Evolutionary conservation across 768 basidiomycete species (phyloP).

Genomic region (Tremella mesenterica): DNA sequence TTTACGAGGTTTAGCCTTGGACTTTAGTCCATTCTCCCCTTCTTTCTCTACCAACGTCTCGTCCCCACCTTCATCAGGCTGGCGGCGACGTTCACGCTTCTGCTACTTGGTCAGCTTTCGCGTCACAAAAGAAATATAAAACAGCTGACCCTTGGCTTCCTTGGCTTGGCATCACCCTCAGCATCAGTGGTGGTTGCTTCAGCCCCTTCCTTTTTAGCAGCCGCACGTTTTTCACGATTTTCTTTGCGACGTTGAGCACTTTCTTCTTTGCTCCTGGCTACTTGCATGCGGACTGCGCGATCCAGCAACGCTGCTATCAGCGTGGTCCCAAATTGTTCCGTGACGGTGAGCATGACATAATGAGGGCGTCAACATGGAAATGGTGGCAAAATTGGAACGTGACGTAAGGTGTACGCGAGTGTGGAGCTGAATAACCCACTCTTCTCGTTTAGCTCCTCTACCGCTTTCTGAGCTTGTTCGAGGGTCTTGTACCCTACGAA

Average conservation of each 20-base stretch:
- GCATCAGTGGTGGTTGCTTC: constrained; percentile 9
- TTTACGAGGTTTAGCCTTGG: constrained; percentile 20
- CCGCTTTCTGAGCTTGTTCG: constrained; percentile 35
- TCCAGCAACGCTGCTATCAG: constrained; percentile 32
- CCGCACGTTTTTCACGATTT: constrained; percentile 25
- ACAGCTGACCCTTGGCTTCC: constrained; percentile 32
- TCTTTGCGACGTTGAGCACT: constrained; percentile 25
- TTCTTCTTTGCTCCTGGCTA: constrained; percentile 33
- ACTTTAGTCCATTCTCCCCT: constrained; percentile 10
- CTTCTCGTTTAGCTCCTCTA: constrained; percentile 38
- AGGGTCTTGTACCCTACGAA: constrained; percentile 35
- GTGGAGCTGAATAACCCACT: constrained; percentile 24
- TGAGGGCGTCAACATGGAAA: too few relatives aligned
- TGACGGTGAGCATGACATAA: too few relatives aligned
- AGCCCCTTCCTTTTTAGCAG: constrained; percentile 21
- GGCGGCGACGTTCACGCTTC: constrained; percentile 28
- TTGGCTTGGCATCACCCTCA: constrained; percentile 22
- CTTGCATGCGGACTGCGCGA: constrained; percentile 44
- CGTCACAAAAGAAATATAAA: not conserved
- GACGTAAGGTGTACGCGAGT: too few relatives aligned
- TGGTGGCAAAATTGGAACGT: not conserved
- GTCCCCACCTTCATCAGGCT: constrained; percentile 40
- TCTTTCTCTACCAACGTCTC: constrained; percentile 11
- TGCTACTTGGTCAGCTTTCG: not conserved
- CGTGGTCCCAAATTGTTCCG: not conserved